phyloP scores from a whole-genome alignment of 495 filamentous ascomycete species.

The Penicillium desertorum region DNA sequence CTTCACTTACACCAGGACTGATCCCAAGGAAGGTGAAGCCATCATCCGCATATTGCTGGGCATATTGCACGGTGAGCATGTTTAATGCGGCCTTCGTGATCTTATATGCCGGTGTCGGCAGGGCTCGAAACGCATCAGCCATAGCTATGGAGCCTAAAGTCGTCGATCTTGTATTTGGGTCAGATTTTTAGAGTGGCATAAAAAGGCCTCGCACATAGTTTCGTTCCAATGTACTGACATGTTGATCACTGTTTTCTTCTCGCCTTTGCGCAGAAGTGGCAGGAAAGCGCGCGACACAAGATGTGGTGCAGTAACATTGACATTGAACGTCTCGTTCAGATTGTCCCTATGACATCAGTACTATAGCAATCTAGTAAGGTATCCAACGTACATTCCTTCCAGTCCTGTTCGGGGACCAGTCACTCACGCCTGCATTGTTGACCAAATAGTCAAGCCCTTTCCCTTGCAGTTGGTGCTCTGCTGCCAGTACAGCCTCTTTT shows the following conservation, averaged over 20 bases:
- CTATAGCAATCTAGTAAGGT: neutral
- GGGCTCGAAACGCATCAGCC: slow-evolving; percentile 18
- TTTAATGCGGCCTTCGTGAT: slow-evolving; percentile 54
- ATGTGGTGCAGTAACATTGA: slow-evolving; percentile 48
- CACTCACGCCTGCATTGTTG: slow-evolving; percentile 47
- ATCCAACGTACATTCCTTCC: slow-evolving; percentile 33
- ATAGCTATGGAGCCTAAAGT: slow-evolving; percentile 45
- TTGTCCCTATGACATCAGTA: slow-evolving; percentile 27
- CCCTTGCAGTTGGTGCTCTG: slow-evolving; percentile 37
- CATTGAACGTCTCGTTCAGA: slow-evolving; percentile 40
- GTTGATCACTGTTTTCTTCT: slow-evolving; percentile 47
- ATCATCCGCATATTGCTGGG: slow-evolving; percentile 37
- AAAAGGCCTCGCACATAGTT: neutral
- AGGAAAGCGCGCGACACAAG: slow-evolving; percentile 44
- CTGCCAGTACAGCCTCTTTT: slow-evolving; percentile 38
- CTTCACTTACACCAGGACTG: slow-evolving; percentile 46
- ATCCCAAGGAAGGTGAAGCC: slow-evolving; percentile 48
- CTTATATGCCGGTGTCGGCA: slow-evolving; percentile 48
- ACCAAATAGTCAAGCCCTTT: slow-evolving; percentile 53
- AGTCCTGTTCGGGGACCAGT: slow-evolving; percentile 26
- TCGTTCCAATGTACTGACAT: slow-evolving; percentile 33
- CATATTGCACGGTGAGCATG: slow-evolving; percentile 50
- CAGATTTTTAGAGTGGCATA: neutral
- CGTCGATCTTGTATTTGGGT: slow-evolving; percentile 27
- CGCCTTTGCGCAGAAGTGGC: slow-evolving; percentile 46